Percentiles rank a stretch among this genome's conserved stretches.
Conservation (phyloP, 345 rosid genomes). For the Dipteronia sinensis region DNA sequence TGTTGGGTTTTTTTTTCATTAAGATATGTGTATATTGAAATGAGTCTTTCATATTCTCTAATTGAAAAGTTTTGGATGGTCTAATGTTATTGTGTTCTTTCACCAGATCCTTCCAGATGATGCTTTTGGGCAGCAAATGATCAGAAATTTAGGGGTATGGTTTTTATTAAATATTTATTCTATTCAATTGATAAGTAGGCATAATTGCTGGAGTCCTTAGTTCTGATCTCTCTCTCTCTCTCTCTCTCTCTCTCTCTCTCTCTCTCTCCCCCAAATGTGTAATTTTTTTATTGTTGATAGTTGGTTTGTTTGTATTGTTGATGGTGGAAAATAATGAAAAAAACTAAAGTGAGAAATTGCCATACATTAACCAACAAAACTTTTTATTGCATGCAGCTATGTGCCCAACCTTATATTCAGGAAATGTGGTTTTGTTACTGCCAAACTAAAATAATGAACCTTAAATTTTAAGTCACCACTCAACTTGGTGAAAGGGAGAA, state of each 20-base stretch:
- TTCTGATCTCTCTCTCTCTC: background rate
- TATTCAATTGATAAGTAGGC: conserved; percentile 2
- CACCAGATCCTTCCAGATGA: conserved; percentile 91
- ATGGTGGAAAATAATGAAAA: background rate
- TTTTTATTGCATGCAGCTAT: too few relatives aligned
- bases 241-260: background rate
- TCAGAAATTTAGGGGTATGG: conserved; percentile 87
- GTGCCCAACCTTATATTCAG: too few relatives aligned
- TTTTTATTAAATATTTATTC: background rate
- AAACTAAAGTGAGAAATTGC: background rate
- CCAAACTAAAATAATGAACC: too few relatives aligned
- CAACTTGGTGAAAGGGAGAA: too few relatives aligned
- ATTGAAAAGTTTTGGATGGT: conserved; percentile 9
- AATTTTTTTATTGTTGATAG: background rate
- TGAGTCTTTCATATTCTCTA: background rate
- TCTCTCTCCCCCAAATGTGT: too few relatives aligned
- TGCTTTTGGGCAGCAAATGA: conserved; percentile 99
- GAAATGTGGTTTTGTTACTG: too few relatives aligned
- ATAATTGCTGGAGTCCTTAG: background rate
- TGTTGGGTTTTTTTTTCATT: background rate
- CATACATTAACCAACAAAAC: background rate
- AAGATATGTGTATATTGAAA: conserved; percentile 1
- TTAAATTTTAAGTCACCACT: too few relatives aligned
- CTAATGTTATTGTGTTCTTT: conserved; percentile 28
- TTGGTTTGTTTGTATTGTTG: background rate